A percentile compares a stretch with the other conserved stretches of the same genome.
phyloP scores from a whole-genome alignment of 2,329 filamentous ascomycete species.

The Trichoderma guizhouense region DNA sequence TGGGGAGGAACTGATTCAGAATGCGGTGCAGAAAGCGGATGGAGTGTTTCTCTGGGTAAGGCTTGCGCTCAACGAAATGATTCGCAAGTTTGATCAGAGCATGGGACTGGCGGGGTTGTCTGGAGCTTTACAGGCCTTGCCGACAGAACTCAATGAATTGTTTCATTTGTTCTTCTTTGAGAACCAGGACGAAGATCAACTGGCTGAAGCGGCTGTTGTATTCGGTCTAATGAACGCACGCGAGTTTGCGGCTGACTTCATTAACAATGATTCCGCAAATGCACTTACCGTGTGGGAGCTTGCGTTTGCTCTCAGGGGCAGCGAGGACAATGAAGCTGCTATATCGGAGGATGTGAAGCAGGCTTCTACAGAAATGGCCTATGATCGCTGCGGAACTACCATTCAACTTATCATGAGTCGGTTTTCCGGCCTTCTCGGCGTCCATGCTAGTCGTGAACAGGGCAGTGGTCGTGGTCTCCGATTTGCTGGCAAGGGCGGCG shows the following conservation, averaged over 20 bases:
- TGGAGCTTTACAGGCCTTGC: conserved; percentile 21
- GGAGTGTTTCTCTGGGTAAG: conserved; percentile 36
- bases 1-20: conserved; percentile 17
- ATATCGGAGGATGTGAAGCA: conserved; percentile 23
- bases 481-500: conserved; percentile 8
- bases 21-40: conserved; percentile 26
- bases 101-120: conserved; percentile 12
- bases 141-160: conserved; percentile 28
- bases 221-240: conserved; percentile 32
- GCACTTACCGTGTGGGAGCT: conserved; percentile 34
- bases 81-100: conserved; percentile 19
- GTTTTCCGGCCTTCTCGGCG: conserved; percentile 28
- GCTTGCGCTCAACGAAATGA: conserved; percentile 30
- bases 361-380: conserved; percentile 21
- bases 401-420: conserved; percentile 19
- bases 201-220: conserved; percentile 26
- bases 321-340: conserved; percentile 22
- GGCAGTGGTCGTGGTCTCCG: conserved; percentile 22
- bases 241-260: conserved; percentile 33
- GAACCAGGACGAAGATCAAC: conserved; percentile 22
- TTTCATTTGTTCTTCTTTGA: conserved; percentile 32
- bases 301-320: conserved; percentile 27
- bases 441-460: conserved; percentile 21
- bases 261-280: conserved; percentile 31
- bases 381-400: conserved; percentile 21